phyloP scores from a whole-genome alignment of 129 eudicot genomes.

The Arctium lappa region DNA sequence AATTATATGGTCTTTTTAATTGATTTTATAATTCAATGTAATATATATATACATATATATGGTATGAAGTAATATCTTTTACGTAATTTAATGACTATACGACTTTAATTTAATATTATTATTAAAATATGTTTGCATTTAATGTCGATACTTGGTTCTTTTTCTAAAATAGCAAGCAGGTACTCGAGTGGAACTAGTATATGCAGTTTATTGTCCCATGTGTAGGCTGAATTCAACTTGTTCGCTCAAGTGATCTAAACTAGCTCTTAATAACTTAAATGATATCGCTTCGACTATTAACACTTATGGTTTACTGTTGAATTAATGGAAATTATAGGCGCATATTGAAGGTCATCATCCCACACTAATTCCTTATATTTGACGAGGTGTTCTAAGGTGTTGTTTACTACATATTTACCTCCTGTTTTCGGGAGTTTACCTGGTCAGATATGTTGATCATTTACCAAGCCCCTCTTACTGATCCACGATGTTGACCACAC shows the following conservation, averaged over 20 bases:
- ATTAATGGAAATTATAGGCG: not conserved
- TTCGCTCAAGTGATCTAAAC: not conserved
- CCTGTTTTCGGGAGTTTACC: not conserved
- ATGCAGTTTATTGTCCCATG: not conserved
- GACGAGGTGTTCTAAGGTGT: not conserved
- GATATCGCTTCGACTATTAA: not conserved
- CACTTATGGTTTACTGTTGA: not conserved
- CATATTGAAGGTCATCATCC: not conserved
- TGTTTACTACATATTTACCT: not conserved
- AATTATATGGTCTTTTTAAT: not conserved
- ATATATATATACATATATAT: not conserved
- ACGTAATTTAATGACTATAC: conserved; percentile 2
- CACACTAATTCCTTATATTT: not conserved
- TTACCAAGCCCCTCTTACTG: not conserved
- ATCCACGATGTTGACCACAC: not conserved
- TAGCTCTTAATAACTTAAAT: not conserved
- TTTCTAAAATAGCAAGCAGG: not conserved
- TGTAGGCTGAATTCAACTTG: not conserved
- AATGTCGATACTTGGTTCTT: not conserved
- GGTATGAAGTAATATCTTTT: not conserved
- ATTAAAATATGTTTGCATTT: not conserved
- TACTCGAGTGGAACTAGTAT: not conserved
- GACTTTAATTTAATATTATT: not conserved
- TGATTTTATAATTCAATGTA: not conserved
- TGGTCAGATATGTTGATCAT: not conserved